Evolutionary conservation across 495 filamentous ascomycete species (phyloP).

Genomic region (Hypoxylon trugodes): DNA sequence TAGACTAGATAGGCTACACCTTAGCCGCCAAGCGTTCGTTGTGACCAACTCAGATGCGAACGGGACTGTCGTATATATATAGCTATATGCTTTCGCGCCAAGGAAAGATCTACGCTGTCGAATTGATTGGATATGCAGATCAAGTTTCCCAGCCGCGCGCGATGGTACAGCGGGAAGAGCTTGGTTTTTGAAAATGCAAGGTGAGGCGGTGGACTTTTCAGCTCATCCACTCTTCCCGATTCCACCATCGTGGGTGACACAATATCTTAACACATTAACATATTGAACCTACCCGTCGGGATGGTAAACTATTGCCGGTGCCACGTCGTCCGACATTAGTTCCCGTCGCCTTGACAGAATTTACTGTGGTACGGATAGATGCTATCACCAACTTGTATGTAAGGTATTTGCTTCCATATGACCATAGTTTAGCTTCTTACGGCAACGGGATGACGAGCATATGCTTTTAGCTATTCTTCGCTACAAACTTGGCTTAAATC

Average conservation of each 20-base stretch:
- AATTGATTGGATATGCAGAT: constrained; percentile 21
- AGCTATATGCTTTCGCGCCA: constrained; percentile 25
- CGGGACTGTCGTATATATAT: neutral
- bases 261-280: too few species aligned
- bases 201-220: constrained; percentile 20
- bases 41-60: neutral
- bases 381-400: too few species aligned
- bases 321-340: constrained; percentile 18
- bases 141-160: constrained; percentile 32
- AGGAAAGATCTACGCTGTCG: constrained; percentile 4
- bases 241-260: too few species aligned
- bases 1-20: neutral
- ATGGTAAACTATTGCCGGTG: constrained; percentile 35
- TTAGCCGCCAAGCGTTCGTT: constrained; percentile 14
- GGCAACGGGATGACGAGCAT: neutral
- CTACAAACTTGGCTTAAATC: too few species aligned
- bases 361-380: too few species aligned
- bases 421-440: constrained; percentile 12
- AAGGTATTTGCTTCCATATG: too few species aligned
- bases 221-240: constrained; percentile 3
- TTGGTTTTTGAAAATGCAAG: neutral
- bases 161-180: constrained; percentile 2
- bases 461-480: neutral
- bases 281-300: too few species aligned
- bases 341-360: constrained; percentile 19